A percentile compares a stretch with the other conserved stretches of the same genome.
phyloP scores from a whole-genome alignment of 108 stramenopile genomes.

The Stephanodiscus triporus region DNA sequence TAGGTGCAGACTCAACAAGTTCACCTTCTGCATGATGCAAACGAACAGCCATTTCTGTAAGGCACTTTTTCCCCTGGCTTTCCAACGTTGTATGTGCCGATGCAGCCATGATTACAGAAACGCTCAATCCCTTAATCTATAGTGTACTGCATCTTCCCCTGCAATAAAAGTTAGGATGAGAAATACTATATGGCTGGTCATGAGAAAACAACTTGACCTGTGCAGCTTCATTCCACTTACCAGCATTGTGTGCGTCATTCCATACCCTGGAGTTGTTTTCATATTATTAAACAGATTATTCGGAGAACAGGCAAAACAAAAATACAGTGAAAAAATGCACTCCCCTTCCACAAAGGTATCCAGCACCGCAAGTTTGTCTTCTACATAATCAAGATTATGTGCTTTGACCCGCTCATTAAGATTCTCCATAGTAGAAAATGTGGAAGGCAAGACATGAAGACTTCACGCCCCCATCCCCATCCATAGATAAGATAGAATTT shows the following conservation, averaged over 20 bases:
- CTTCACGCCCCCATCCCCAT: conserved; percentile 33
- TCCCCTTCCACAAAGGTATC: neutral
- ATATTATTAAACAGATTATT: neutral
- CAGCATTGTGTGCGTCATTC: conserved; percentile 12
- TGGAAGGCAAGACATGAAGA: conserved; percentile 30
- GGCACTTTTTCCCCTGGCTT: neutral
- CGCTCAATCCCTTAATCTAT: conserved; percentile 26
- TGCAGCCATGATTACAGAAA: conserved; percentile 47
- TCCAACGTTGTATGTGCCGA: conserved; percentile 35
- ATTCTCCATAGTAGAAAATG: conserved; percentile 10
- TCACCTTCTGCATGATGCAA: conserved; percentile 1
- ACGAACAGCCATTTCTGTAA: conserved; percentile 17
- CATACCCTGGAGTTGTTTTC: conserved; percentile 21
- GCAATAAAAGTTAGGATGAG: neutral
- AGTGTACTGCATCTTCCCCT: conserved; percentile 18
- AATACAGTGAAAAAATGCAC: neutral
- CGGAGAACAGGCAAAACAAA: neutral
- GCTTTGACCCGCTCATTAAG: neutral
- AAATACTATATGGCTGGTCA: neutral
- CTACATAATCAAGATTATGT: neutral
- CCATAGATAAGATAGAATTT: conserved; percentile 24
- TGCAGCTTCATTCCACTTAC: conserved; percentile 6
- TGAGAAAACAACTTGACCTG: neutral
- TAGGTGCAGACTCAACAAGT: neutral
- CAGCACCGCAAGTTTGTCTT: neutral